Conservation (phyloP, 83 land plant genomes). For the Diphasiastrum complanatum region DNA sequence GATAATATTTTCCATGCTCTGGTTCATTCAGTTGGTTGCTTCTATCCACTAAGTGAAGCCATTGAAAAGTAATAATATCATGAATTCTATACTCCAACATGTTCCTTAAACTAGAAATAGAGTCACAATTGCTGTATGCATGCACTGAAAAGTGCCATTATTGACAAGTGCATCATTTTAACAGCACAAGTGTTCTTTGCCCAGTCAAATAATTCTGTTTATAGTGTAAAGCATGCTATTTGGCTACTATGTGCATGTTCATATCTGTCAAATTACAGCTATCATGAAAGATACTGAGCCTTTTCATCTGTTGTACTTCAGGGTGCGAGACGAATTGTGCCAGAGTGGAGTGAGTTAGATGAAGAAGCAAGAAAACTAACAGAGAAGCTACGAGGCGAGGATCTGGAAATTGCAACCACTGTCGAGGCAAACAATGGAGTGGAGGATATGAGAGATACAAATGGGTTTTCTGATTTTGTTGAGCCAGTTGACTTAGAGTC, state of each 20-base stretch:
- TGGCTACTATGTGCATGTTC: not conserved
- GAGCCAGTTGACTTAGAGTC: conserved; percentile 10
- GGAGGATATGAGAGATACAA: not conserved
- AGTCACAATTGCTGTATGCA: too few species aligned
- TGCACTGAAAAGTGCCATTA: too few species aligned
- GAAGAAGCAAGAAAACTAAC: conserved; percentile 78
- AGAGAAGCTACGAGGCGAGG: conserved; percentile 51
- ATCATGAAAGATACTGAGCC: not conserved
- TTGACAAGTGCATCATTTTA: too few species aligned
- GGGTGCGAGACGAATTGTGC: conserved; percentile 93
- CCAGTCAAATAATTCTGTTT: too few species aligned
- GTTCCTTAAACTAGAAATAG: too few species aligned
- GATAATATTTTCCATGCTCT: too few species aligned
- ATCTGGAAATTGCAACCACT: not conserved
- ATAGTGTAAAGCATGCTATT: too few species aligned
- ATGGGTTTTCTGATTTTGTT: not conserved
- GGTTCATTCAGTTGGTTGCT: too few species aligned
- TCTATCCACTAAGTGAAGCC: too few species aligned
- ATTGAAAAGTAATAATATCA: too few species aligned
- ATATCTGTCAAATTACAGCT: conserved; percentile 7
- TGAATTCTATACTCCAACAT: too few species aligned
- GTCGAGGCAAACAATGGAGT: not conserved
- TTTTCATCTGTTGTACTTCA: conserved; percentile 22
- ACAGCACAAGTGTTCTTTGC: too few species aligned
- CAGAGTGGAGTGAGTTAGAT: conserved; percentile 90